These are phyloP conservation scores for Cucumis cinereus DNA, from an alignment of 306 rosid genomes.

Conservation along the genomic window DNA sequence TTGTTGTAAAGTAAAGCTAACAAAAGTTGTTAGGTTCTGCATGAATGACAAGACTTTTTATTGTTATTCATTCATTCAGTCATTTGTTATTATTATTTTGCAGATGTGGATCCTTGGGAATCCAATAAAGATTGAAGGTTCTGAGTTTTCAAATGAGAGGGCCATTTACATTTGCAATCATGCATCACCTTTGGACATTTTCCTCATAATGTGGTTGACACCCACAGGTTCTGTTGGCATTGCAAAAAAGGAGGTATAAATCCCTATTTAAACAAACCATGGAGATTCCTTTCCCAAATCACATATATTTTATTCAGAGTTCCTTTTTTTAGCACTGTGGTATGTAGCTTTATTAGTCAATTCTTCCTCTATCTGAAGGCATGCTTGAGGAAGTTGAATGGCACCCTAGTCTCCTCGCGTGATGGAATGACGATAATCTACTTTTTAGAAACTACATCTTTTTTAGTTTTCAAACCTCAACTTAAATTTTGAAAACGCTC, in stretches of 20 bases:
- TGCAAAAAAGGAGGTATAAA: conserved; percentile 49
- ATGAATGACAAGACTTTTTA: conserved; percentile 8
- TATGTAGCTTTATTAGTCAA: background rate
- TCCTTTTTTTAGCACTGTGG: background rate
- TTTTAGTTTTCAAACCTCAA: too few relatives aligned
- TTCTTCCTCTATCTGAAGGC: background rate
- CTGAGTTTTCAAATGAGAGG: conserved; percentile 30
- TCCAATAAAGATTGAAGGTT: conserved; percentile 47
- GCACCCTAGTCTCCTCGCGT: background rate
- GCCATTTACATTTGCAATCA: conserved; percentile 54
- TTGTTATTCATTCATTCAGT: background rate
- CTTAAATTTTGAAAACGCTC: too few relatives aligned
- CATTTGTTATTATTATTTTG: conserved; percentile 5
- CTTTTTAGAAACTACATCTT: too few relatives aligned
- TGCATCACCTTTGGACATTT: conserved; percentile 53
- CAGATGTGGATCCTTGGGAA: conserved; percentile 65
- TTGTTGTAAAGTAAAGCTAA: background rate
- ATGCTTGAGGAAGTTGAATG: background rate
- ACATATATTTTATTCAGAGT: background rate
- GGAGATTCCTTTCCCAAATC: background rate
- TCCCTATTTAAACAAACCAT: background rate
- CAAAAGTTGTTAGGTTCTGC: background rate
- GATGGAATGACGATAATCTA: background rate
- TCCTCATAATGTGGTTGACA: conserved; percentile 50
- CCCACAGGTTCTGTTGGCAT: conserved; percentile 53